A percentile compares a stretch with the other conserved stretches of the same genome.
These are phyloP conservation scores for Rhypophila decipiens DNA, from an alignment of 495 filamentous ascomycete species.

Conservation along the genomic window DNA sequence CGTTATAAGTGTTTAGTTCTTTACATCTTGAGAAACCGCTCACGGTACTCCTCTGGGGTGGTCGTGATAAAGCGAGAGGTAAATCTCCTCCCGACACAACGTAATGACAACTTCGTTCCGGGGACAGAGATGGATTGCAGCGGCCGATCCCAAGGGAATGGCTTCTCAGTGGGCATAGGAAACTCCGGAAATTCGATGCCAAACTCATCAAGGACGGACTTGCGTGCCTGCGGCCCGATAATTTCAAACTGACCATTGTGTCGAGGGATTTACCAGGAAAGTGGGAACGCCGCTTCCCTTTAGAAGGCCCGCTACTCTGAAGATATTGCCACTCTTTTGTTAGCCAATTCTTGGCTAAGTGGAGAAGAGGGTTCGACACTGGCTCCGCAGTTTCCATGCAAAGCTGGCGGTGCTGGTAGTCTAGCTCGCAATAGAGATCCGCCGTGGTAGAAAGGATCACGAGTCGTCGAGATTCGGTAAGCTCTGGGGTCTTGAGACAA, in stretches of 20 bases:
- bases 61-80: too few relatives aligned
- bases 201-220: slow-evolving; percentile 69
- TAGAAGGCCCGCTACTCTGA: not conserved
- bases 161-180: slow-evolving; percentile 69
- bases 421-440: slow-evolving; percentile 1
- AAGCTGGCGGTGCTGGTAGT: not conserved
- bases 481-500: not conserved
- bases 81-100: too few relatives aligned
- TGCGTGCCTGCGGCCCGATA: slow-evolving; percentile 73
- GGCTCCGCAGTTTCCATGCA: not conserved
- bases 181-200: slow-evolving; percentile 69
- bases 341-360: not conserved
- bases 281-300: slow-evolving; percentile 48
- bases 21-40: too few relatives aligned
- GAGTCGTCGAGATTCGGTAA: slow-evolving; percentile 1
- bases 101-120: not conserved
- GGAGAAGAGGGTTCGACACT: not conserved
- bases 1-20: too few relatives aligned
- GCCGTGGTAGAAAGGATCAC: slow-evolving; percentile 1
- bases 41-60: too few relatives aligned
- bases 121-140: slow-evolving; percentile 52
- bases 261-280: slow-evolving; percentile 74
- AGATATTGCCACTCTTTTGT: not conserved
- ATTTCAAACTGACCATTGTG: slow-evolving; percentile 77
- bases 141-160: slow-evolving; percentile 77